phyloP scores from a whole-genome alignment of 2,329 filamentous ascomycete genomes.

The Eutypella sp. region DNA sequence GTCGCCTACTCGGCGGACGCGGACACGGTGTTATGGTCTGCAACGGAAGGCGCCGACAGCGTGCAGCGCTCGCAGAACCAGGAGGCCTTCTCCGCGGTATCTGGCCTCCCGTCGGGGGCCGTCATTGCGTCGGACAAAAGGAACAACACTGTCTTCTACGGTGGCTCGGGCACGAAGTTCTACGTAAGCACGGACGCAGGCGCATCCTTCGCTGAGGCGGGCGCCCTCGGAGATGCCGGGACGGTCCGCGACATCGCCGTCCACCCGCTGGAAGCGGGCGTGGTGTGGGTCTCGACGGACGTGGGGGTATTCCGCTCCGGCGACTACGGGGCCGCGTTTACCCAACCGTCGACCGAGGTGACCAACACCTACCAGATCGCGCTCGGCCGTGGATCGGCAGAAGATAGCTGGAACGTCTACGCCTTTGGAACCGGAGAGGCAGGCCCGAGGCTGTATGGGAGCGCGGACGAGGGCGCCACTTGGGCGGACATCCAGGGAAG shows the following conservation, averaged over 20 bases:
- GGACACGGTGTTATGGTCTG: constrained; percentile 45
- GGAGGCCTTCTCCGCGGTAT: constrained; percentile 39
- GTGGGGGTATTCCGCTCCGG: constrained; percentile 49
- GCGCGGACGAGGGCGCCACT: constrained; percentile 35
- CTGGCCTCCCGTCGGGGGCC: constrained; percentile 38
- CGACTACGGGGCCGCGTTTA: constrained; percentile 45
- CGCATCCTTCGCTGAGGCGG: constrained; percentile 37
- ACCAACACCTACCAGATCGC: constrained; percentile 38
- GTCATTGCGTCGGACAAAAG: constrained; percentile 51
- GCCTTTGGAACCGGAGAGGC: constrained; percentile 39
- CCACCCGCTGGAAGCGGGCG: constrained; percentile 53
- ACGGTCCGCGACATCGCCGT: constrained; percentile 51
- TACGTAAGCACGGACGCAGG: constrained; percentile 48
- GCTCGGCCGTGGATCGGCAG: constrained; percentile 36
- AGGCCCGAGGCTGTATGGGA: constrained; percentile 41
- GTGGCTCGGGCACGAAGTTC: constrained; percentile 38
- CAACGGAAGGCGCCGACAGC: constrained; percentile 30
- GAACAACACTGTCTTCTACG: constrained; percentile 49
- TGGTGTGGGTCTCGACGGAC: constrained; percentile 54
- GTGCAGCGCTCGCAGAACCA: constrained; percentile 39
- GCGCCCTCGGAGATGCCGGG: constrained; percentile 33
- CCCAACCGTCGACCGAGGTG: constrained; percentile 30
- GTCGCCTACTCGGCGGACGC: constrained; percentile 48
- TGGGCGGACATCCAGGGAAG: constrained; percentile 44
- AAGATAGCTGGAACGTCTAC: constrained; percentile 40